These are phyloP conservation scores for Sequoiadendron giganteum DNA, from an alignment of 75 land plant species.

Conservation along the genomic window DNA sequence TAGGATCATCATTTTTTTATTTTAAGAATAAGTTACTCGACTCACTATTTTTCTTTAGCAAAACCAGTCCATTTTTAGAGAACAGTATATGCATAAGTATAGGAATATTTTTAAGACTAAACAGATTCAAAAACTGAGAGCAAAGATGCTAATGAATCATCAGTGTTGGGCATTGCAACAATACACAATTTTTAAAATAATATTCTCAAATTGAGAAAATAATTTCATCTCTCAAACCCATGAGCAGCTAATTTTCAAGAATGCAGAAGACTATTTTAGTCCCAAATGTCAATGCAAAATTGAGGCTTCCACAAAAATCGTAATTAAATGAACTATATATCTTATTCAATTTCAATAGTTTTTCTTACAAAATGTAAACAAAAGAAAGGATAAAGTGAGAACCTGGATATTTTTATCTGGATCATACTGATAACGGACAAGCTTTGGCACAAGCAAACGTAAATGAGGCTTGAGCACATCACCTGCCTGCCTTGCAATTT, in stretches of 20 bases:
- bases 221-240: not conserved
- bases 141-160: not conserved
- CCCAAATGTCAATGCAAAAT: not conserved
- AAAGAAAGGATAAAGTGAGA: not conserved
- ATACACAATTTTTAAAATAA: not conserved
- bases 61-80: not conserved
- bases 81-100: not conserved
- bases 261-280: not conserved
- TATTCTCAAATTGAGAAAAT: not conserved
- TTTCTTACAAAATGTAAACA: not conserved
- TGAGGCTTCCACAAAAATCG: not conserved
- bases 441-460: constrained; percentile 76
- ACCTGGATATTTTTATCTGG: constrained; percentile 98
- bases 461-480: constrained; percentile 89
- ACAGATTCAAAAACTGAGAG: not conserved
- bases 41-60: not conserved
- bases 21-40: not conserved
- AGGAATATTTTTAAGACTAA: not conserved
- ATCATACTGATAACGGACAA: constrained; percentile 97
- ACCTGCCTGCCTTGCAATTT: constrained; percentile 96
- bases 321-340: not conserved
- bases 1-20: not conserved
- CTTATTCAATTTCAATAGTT: not conserved
- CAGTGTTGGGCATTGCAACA: not conserved
- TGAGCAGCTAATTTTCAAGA: not conserved